Evolutionary conservation across 192 early-diverging fungal species (phyloP), one percentile per base, ranked within the genome.

Genomic region (Umbelopsis vinacea): DNA sequence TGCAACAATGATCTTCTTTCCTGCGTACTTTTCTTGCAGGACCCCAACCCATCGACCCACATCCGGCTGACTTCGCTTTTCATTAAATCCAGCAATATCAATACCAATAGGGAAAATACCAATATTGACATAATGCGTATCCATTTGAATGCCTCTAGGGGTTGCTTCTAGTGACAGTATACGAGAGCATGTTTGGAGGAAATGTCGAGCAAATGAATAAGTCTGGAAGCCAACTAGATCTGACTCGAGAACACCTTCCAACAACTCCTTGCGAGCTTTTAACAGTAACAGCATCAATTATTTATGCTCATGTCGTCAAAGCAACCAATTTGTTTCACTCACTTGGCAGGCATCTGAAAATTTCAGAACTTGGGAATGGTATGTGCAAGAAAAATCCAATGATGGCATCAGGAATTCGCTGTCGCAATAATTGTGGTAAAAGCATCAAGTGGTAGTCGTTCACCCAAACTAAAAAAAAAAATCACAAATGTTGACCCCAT

Each of bases 381-480:
- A 97, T 95, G 77, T 98, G 97, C 69, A 98, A 78, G 72, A 97
- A 98, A 82, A 98, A 97, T 2, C 95, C 97, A 67, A 98, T 95
- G 33, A 89, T 93, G 37, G 96, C 96, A 26, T 87, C 74, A 2
- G 97, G 97, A 33, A 97, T 76, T 14, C 85, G 86, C 82, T 94
- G 81, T 52, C 97, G 87, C 38, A 98, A 80, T 88, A 98, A 91
- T 53, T 80, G 81, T 6, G 97, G 97, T 23, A 98, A 87, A 46
- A 98, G 84, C 92, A 97, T 93, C 60, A 98, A 83, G 77, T 98
- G 97, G 76, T 98, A 98, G 85, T 98, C 97, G 76, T 98, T 97
- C 73, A 98, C 87, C 96, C 96, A 98, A 69, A 98, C 88, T 91
- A 76, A 17, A 43, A 40, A 40, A 40, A 6, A 8, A 43, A 43